Conservation (phyloP, 2,329 filamentous ascomycete species). For the Davidsoniella australis region DNA sequence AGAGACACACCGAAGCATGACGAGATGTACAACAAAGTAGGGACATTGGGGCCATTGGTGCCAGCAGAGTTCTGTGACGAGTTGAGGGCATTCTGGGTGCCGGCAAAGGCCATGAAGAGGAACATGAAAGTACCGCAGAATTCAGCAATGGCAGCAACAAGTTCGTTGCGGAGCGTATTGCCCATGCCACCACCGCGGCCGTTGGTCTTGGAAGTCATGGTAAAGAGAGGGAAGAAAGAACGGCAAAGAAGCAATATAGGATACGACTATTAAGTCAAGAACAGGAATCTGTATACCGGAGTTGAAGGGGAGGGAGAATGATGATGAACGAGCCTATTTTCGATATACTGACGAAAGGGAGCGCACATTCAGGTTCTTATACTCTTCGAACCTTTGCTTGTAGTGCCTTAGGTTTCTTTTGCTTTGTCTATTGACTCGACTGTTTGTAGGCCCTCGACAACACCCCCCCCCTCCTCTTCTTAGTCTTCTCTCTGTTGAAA, state of each 20-base stretch:
- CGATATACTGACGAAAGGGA: too few relatives aligned
- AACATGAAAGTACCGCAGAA: conserved; percentile 38
- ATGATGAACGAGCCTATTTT: neutral
- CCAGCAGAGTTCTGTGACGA: conserved; percentile 9
- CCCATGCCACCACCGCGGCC: conserved; percentile 4
- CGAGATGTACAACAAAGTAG: conserved; percentile 29
- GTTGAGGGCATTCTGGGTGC: conserved; percentile 19
- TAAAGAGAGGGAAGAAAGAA: neutral
- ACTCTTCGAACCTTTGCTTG: neutral
- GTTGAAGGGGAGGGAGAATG: neutral
- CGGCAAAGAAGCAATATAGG: neutral
- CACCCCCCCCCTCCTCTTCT: neutral
- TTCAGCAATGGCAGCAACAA: conserved; percentile 29
- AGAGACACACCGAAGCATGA: conserved; percentile 32
- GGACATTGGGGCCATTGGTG: conserved; percentile 15
- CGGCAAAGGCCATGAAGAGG: conserved; percentile 27
- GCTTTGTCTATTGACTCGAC: neutral
- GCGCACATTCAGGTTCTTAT: too few relatives aligned
- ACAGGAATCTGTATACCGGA: neutral
- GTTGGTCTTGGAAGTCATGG: neutral
- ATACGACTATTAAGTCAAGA: neutral
- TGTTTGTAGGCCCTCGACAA: too few relatives aligned
- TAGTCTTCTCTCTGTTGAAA: neutral
- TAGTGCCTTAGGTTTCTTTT: neutral
- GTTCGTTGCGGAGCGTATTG: conserved; percentile 18